Evolutionary conservation across 1,139 yeast species (phyloP).

Genomic region (Saccharomyces pastorianus): DNA sequence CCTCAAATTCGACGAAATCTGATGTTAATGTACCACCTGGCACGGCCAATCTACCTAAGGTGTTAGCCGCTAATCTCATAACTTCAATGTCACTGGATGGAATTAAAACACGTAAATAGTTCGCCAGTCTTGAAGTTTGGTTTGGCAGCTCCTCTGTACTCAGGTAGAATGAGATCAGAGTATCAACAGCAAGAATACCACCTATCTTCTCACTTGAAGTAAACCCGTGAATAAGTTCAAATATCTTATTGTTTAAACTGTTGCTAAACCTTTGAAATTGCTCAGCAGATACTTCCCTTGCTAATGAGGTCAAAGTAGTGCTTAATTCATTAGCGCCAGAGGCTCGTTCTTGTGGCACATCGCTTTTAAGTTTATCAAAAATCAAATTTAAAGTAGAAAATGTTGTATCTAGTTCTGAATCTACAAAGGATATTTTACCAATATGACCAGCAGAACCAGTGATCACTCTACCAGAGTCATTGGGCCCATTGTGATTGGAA

Average conservation of each 20-base stretch:
- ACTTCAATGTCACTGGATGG: slow-evolving; percentile 77
- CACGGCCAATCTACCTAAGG: slow-evolving; percentile 79
- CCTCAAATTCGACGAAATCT: slow-evolving; percentile 88
- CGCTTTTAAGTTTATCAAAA: slow-evolving; percentile 28
- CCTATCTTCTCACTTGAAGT: slow-evolving; percentile 73
- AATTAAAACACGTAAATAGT: slow-evolving; percentile 71
- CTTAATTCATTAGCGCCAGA: slow-evolving; percentile 61
- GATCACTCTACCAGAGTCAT: slow-evolving; percentile 16
- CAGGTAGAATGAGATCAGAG: slow-evolving; percentile 71
- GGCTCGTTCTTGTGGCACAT: slow-evolving; percentile 40
- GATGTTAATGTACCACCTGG: slow-evolving; percentile 87
- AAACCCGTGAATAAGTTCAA: slow-evolving; percentile 71
- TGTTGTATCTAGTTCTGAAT: slow-evolving; percentile 24
- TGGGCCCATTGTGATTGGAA: slow-evolving; percentile 15
- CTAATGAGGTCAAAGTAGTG: slow-evolving; percentile 57
- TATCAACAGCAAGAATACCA: slow-evolving; percentile 84
- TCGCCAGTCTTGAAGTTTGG: slow-evolving; percentile 84
- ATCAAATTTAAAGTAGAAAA: slow-evolving; percentile 24
- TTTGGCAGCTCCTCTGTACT: slow-evolving; percentile 76
- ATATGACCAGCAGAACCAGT: slow-evolving; percentile 7
- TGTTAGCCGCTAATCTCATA: slow-evolving; percentile 77
- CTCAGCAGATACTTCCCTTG: slow-evolving; percentile 70
- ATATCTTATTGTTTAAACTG: slow-evolving; percentile 79
- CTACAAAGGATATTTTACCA: slow-evolving; percentile 9
- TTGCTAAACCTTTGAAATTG: slow-evolving; percentile 75